Percentiles rank a stretch among this genome's conserved stretches.
phyloP scores from a whole-genome alignment of 164 flowering plant species.

The Sextonia rubra region DNA sequence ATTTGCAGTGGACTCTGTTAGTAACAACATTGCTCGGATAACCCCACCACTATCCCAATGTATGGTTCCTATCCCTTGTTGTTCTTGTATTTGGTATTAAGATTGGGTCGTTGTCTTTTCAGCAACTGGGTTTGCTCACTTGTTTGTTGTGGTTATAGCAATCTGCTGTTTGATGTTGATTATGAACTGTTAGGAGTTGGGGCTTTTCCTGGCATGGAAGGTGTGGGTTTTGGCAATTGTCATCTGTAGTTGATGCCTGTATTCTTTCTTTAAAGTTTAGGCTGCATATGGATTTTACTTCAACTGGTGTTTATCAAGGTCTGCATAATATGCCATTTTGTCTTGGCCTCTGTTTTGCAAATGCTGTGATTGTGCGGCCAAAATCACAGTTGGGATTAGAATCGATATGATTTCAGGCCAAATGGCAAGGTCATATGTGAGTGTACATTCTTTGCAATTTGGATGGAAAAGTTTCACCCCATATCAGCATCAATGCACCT shows the following conservation, averaged over 20 bases:
- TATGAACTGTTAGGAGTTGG: not conserved
- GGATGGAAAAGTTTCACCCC: not conserved
- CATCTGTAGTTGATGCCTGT: not conserved
- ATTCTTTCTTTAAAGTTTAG: not conserved
- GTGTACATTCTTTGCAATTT: not conserved
- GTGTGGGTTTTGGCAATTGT: not conserved
- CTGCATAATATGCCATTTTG: not conserved
- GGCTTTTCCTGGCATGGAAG: not conserved
- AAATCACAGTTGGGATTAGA: not conserved
- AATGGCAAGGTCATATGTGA: not conserved
- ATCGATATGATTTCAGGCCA: not conserved
- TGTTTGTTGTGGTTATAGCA: not conserved
- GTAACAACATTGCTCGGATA: conserved; percentile 80
- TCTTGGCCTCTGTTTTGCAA: not conserved
- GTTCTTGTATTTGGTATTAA: not conserved
- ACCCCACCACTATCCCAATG: conserved; percentile 96
- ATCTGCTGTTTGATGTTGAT: not conserved
- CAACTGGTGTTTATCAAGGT: not conserved
- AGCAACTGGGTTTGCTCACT: not conserved
- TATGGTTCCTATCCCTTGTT: conserved; percentile 24
- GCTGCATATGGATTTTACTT: not conserved
- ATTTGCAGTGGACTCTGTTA: conserved; percentile 77
- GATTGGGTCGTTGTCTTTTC: not conserved
- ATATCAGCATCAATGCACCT: not conserved
- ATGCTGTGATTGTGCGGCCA: not conserved